Conservation (phyloP, 2,329 filamentous ascomycete genomes). For the Neopestalotiopsis rosae region DNA sequence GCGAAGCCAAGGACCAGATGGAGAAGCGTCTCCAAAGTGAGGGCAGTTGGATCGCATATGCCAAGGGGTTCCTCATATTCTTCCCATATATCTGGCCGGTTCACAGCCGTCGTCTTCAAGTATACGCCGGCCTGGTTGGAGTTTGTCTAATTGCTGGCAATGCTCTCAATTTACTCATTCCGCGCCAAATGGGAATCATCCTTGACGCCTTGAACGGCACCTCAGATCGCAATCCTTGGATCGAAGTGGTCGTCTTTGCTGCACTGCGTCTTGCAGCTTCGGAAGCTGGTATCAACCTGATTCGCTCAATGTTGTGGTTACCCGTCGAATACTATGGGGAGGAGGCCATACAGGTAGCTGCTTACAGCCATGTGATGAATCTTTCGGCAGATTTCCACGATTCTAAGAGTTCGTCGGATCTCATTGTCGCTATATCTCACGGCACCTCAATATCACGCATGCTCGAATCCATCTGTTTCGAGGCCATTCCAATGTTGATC, state of each 20-base stretch:
- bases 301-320: constrained; percentile 62
- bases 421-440: constrained; percentile 61
- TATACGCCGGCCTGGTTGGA: constrained; percentile 69
- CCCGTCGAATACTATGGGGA: constrained; percentile 63
- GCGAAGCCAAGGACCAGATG: constrained; percentile 62
- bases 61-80: constrained; percentile 77
- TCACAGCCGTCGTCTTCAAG: constrained; percentile 68
- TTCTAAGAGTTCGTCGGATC: constrained; percentile 63
- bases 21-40: constrained; percentile 74
- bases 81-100: constrained; percentile 81
- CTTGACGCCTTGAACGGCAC: constrained; percentile 67
- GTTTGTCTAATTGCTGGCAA: constrained; percentile 74
- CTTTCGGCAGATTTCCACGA: constrained; percentile 68
- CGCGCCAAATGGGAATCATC: constrained; percentile 81
- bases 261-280: constrained; percentile 54
- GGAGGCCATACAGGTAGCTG: constrained; percentile 57
- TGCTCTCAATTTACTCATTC: constrained; percentile 76
- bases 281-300: constrained; percentile 58
- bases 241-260: constrained; percentile 23
- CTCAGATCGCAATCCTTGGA: constrained; percentile 19
- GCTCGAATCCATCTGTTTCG: constrained; percentile 63
- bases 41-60: constrained; percentile 79
- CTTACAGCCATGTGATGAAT: constrained; percentile 65
- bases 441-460: constrained; percentile 59
- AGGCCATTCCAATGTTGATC: constrained; percentile 63